Evolutionary conservation across 2,329 filamentous ascomycete species (phyloP).

Genomic region (Penicillium occitanis): DNA sequence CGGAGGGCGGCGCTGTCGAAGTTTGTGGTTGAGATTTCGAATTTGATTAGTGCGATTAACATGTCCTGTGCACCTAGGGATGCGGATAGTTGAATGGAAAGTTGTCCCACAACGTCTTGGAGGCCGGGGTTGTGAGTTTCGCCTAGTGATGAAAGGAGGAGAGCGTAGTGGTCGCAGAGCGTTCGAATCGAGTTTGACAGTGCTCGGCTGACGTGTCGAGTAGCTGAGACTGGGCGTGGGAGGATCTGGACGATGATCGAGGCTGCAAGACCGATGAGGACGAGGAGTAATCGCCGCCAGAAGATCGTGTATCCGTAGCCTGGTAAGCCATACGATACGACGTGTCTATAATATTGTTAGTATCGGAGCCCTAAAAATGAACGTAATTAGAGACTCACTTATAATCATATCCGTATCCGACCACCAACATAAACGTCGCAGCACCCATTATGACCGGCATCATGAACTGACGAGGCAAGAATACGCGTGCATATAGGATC

Average conservation of each 20-base stretch:
- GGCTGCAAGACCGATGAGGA: conserved; percentile 48
- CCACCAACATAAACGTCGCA: conserved; percentile 46
- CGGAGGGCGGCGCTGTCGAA: conserved; percentile 38
- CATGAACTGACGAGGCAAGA: conserved; percentile 32
- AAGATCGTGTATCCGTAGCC: conserved; percentile 52
- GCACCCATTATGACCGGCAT: conserved; percentile 42
- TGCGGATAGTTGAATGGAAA: conserved; percentile 36
- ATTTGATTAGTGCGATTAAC: conserved; percentile 36
- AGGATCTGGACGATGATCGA: conserved; percentile 50
- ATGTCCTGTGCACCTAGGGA: conserved; percentile 34
- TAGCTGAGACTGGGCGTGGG: conserved; percentile 50
- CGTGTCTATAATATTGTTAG: conserved; percentile 33
- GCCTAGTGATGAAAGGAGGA: conserved; percentile 50
- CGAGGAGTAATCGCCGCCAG: conserved; percentile 48
- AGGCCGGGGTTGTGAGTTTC: conserved; percentile 28
- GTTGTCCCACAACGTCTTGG: conserved; percentile 29
- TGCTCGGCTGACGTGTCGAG: conserved; percentile 46
- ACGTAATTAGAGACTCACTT: conserved; percentile 26
- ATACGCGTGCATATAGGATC: conserved; percentile 40
- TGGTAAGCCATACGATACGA: conserved; percentile 47
- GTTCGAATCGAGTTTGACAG: conserved; percentile 47
- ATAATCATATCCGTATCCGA: conserved; percentile 52
- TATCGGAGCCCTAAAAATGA: not conserved
- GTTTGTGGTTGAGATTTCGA: conserved; percentile 42
- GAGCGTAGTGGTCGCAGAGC: conserved; percentile 52